phyloP scores from a whole-genome alignment of 2,329 filamentous ascomycete genomes.

The Aspergillus sp. region DNA sequence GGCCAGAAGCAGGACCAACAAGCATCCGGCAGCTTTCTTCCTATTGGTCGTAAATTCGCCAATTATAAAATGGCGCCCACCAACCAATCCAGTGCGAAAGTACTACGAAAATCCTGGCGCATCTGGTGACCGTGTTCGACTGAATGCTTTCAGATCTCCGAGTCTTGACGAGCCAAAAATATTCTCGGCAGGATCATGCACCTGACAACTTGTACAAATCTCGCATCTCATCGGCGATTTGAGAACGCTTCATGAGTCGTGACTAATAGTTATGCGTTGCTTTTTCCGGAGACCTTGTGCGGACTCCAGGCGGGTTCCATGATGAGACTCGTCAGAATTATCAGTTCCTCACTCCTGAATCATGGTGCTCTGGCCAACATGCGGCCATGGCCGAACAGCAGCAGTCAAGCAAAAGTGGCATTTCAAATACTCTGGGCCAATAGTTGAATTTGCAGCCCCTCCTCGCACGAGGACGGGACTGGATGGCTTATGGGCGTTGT shows the following conservation, averaged over 20 bases:
- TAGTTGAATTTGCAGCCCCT: not conserved
- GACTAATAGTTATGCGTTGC: not conserved
- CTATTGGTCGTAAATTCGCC: conserved; percentile 9
- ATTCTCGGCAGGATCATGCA: not conserved
- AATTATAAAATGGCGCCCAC: conserved; percentile 2
- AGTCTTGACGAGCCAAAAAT: not conserved
- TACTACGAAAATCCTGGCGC: not conserved
- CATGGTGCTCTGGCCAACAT: not conserved
- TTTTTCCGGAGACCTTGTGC: not conserved
- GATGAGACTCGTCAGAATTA: not conserved
- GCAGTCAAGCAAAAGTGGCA: not conserved
- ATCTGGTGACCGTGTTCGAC: not conserved
- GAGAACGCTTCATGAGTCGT: not conserved
- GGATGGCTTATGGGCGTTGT: not conserved
- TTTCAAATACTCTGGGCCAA: not conserved
- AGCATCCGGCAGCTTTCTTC: not conserved
- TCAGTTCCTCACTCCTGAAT: not conserved
- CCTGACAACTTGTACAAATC: not conserved
- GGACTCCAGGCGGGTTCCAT: not conserved
- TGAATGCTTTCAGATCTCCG: not conserved
- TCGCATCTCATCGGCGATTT: too few relatives aligned
- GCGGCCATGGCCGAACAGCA: not conserved
- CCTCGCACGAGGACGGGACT: not conserved
- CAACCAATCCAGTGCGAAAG: not conserved
- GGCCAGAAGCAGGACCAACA: not conserved